Conservation (phyloP, 108 stramenopile genomes). For the Cyclostephanos tholiformis region DNA sequence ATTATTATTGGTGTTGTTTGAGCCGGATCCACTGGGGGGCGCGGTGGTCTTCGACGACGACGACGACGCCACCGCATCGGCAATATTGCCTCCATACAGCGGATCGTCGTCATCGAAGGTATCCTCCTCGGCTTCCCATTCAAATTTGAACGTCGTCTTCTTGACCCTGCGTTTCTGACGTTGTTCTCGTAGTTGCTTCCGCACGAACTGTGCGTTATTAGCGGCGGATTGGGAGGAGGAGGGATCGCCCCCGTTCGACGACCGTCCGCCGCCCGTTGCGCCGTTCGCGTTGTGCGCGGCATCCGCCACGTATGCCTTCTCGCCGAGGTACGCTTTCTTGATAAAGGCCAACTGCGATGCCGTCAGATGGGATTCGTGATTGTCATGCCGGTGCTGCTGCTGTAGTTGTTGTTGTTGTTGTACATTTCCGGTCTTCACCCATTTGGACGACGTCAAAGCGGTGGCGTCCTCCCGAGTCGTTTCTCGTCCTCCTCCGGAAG, state of each 20-base stretch:
- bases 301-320: constrained; percentile 34
- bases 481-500: not conserved
- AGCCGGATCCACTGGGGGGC: too few relatives aligned
- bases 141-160: constrained; percentile 91
- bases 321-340: constrained; percentile 70
- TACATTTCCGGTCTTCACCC: not conserved
- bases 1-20: constrained; percentile 19
- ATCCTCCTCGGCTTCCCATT: constrained; percentile 94
- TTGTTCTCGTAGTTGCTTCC: constrained; percentile 37
- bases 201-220: constrained; percentile 9
- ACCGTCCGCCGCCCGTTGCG: too few relatives aligned
- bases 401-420: constrained; percentile 5
- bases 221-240: not conserved
- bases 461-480: constrained; percentile 4
- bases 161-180: constrained; percentile 44
- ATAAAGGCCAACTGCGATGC: constrained; percentile 52
- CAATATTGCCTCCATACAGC: constrained; percentile 67
- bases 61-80: constrained; percentile 52
- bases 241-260: too few relatives aligned
- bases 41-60: constrained; percentile 18
- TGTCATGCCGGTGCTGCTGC: constrained; percentile 1
- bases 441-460: not conserved
- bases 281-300: too few relatives aligned
- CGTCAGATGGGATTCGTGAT: constrained; percentile 44
- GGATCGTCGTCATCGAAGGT: constrained; percentile 84